These are phyloP conservation scores for Symbiodinium pilosum DNA, from an alignment of 73 alveolate genomes.

Conservation along the genomic window DNA sequence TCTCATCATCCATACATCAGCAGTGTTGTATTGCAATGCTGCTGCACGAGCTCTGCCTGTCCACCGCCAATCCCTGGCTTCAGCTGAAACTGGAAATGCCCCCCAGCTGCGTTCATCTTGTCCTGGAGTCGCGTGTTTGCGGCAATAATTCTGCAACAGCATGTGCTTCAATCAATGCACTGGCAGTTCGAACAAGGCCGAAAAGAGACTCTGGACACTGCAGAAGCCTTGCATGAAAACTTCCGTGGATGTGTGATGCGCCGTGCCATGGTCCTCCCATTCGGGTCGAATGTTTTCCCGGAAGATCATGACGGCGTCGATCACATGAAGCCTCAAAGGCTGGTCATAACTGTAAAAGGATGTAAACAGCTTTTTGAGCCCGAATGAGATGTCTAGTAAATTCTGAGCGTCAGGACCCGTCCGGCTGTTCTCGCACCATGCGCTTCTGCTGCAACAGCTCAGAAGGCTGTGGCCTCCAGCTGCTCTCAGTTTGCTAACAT, in stretches of 20 bases:
- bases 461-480: conserved; percentile 74
- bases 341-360: no score
- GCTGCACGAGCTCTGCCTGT: no score
- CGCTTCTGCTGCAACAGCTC: conserved; percentile 90
- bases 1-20: no score
- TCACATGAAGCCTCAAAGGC: conserved; percentile 62
- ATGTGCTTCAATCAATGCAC: no score
- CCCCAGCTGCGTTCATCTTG: conserved; percentile 87
- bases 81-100: conserved; percentile 87
- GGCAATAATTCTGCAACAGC: no score
- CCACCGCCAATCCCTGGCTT: conserved; percentile 85
- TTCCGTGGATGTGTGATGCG: no score
- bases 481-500: no score
- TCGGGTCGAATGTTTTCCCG: conserved; percentile 92
- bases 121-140: conserved; percentile 3
- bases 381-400: no score
- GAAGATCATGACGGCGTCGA: conserved; percentile 88
- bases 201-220: background rate
- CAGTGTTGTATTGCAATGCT: no score
- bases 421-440: conserved; percentile 93
- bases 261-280: no score
- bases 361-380: no score
- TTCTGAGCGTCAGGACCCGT: background rate
- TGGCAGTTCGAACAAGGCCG: background rate
- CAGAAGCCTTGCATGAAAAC: no score